phyloP scores from a whole-genome alignment of 495 filamentous ascomycete genomes.

The Monascus purpureus region DNA sequence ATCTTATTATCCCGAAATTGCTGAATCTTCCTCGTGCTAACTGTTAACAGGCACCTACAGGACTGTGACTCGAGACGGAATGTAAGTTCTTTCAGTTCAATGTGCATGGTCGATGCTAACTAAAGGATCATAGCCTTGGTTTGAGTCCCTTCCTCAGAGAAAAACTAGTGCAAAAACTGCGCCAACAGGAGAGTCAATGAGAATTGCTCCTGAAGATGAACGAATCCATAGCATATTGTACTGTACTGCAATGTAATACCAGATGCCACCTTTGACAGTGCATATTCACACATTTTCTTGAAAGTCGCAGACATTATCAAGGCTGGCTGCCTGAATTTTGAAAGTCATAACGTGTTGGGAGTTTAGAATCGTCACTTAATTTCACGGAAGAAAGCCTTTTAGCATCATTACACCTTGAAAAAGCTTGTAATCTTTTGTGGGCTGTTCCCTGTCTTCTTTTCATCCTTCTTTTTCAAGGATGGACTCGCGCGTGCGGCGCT shows the following conservation, averaged over 20 bases:
- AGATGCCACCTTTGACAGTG: no score
- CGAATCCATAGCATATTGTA: conserved; percentile 7
- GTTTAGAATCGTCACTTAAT: no score
- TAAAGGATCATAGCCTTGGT: conserved; percentile 26
- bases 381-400: no score
- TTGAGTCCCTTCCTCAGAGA: conserved; percentile 42
- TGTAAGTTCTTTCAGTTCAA: conserved; percentile 28
- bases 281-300: no score
- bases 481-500: conserved; percentile 31
- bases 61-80: conserved; percentile 44
- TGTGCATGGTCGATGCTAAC: not conserved
- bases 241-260: conserved; percentile 9
- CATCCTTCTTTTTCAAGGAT: conserved; percentile 29
- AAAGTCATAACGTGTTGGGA: no score
- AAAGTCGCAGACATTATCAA: not conserved
- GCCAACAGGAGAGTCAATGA: conserved; percentile 15
- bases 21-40: no score
- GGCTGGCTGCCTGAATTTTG: not conserved
- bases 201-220: not conserved
- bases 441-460: conserved; percentile 38
- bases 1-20: no score
- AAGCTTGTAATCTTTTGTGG: conserved; percentile 78
- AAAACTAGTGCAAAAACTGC: conserved; percentile 37
- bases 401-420: conserved; percentile 49
- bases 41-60: conserved; percentile 32